These are phyloP conservation scores for Calonectria pauciramosa DNA, from an alignment of 2,329 filamentous ascomycete species.

Conservation along the genomic window DNA sequence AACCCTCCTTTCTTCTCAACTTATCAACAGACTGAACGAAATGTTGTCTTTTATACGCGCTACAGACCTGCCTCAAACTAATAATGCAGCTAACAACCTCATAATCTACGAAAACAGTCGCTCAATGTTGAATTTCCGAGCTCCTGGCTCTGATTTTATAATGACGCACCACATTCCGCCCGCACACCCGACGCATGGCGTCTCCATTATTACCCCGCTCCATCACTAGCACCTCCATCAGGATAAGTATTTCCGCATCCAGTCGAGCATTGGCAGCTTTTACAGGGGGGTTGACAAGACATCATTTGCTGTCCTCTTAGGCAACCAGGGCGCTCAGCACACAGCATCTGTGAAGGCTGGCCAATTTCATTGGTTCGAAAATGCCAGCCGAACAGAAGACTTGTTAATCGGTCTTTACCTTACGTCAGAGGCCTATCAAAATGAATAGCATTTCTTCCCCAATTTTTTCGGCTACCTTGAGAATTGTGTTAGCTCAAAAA, in stretches of 20 bases:
- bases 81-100: slow-evolving; percentile 14
- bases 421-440: slow-evolving; percentile 10
- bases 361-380: slow-evolving; percentile 15
- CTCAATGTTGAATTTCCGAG: not conserved
- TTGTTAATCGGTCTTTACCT: slow-evolving; percentile 15
- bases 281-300: slow-evolving; percentile 1
- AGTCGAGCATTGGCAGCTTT: slow-evolving; percentile 11
- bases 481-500: not conserved
- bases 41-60: slow-evolving; percentile 31
- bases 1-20: too few relatives aligned
- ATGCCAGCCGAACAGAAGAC: slow-evolving; percentile 5
- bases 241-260: slow-evolving; percentile 16
- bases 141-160: slow-evolving; percentile 6
- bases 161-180: slow-evolving; percentile 21
- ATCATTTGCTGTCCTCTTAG: slow-evolving; percentile 2
- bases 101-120: slow-evolving; percentile 4
- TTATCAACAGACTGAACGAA: not conserved
- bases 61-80: not conserved
- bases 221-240: slow-evolving; percentile 19
- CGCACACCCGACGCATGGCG: not conserved
- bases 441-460: slow-evolving; percentile 16
- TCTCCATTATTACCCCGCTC: slow-evolving; percentile 7
- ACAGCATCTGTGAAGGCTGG: slow-evolving; percentile 13
- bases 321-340: not conserved
- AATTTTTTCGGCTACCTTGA: slow-evolving; percentile 26